Base-by-base conservation (phyloP, 257 asterid genomes). In the Solanum etuberosum region DNA sequence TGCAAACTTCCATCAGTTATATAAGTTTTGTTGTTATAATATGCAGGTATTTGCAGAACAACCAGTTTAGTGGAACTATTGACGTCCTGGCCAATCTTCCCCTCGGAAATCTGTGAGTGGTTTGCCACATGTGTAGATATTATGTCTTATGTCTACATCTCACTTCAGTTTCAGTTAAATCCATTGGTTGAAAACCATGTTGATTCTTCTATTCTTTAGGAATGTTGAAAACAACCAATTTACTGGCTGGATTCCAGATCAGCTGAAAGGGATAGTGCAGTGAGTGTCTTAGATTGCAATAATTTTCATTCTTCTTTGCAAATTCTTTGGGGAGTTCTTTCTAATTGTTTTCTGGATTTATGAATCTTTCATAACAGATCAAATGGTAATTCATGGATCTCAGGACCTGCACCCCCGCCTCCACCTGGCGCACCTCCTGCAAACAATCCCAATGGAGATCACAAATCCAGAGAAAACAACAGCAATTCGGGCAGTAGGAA, bases 361-460 rank as follows among this genome's bases (percentile, higher is more conserved):
- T 86, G 70, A 84, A 46, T 31, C 90, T 86, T 57, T 59, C 87
- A 85, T 83, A 34, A 86, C 94, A 97, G 99, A 86, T 71, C 93
- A 14, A 91, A 90, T 83, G 99, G 98, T 78, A 97, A 97, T 91
- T 90, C 90, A 16, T 94, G 96, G 92, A 92, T 88, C 90, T 59
- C 93, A 0, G 99, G 96, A 87, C 92, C 99, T 27, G 98, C 99
- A 46, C 98, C 98, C 83, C 98, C 98, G 27, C 97, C 99, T 59
- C 99, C 99, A 34, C 99, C 99, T 54, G 98, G 99, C 89, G 91
- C 98, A 31, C 98, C 99, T 10, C 98, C 99, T 15, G 94, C 94
- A 90, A 86, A 85, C 89, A 92, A 90, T 63, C 97, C 97, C 78
- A 88, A 51, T 89, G 88, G 90, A 54, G 88, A 90, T 85, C 94